Evolutionary conservation across 768 basidiomycete species (phyloP).

Genomic region (Lactarius hatsudake): DNA sequence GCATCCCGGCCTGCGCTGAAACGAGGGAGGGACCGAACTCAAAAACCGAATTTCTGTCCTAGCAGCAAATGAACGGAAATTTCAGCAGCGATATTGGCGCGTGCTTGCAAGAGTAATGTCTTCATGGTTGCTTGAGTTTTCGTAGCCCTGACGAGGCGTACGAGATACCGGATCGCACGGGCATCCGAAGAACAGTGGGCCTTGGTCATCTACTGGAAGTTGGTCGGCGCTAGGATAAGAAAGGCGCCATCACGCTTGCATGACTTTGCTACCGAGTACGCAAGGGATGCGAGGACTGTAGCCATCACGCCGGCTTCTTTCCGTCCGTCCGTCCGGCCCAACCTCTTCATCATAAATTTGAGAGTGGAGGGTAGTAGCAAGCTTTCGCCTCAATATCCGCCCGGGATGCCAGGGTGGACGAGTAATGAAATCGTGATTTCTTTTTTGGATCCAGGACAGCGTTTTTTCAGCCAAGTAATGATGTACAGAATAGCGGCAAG

Average conservation of each 20-base stretch:
- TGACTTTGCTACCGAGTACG: constrained; percentile 51
- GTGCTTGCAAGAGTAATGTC: constrained; percentile 66
- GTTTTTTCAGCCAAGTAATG: constrained; percentile 58
- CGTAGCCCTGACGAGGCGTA: constrained; percentile 78
- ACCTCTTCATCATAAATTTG: constrained; percentile 56
- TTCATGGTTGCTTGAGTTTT: constrained; percentile 82
- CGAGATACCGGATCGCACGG: constrained; percentile 67
- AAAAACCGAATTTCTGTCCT: constrained; percentile 68
- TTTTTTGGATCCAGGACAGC: constrained; percentile 42
- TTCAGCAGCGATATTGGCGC: constrained; percentile 58
- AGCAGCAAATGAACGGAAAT: constrained; percentile 41
- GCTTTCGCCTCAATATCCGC: constrained; percentile 46
- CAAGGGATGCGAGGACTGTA: constrained; percentile 66
- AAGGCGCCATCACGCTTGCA: constrained; percentile 41
- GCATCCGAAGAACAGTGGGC: constrained; percentile 50
- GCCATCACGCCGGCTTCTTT: constrained; percentile 69
- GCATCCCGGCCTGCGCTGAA: too few species aligned
- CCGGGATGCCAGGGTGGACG: constrained; percentile 45
- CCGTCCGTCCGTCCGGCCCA: constrained; percentile 56
- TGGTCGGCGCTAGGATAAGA: constrained; percentile 35
- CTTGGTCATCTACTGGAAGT: constrained; percentile 48
- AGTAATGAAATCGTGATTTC: constrained; percentile 53
- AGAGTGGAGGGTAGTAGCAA: constrained; percentile 50
- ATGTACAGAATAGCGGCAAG: constrained; percentile 60
- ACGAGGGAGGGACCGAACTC: constrained; percentile 52